These are phyloP conservation scores for Zopfia rhizophila DNA, from an alignment of 2,329 filamentous ascomycete species.

Conservation along the genomic window DNA sequence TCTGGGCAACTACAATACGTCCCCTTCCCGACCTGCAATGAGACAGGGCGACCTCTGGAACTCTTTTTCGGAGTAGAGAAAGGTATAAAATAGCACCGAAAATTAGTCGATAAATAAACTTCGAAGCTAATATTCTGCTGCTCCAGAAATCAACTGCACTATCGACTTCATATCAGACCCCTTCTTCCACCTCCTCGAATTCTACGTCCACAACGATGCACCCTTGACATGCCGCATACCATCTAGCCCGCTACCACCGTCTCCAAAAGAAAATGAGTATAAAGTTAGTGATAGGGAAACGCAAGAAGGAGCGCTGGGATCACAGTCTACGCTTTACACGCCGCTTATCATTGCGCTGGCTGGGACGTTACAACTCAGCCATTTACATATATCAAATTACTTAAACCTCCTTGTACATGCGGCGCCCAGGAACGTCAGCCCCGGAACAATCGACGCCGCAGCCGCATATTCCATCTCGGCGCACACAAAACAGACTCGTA, in stretches of 20 bases:
- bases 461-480: slow-evolving; percentile 87
- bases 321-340: slow-evolving; percentile 65
- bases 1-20: slow-evolving; percentile 89
- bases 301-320: slow-evolving; percentile 48
- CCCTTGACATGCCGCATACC: slow-evolving; percentile 92
- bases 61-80: slow-evolving; percentile 84
- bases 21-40: slow-evolving; percentile 89
- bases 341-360: slow-evolving; percentile 89
- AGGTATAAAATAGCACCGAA: slow-evolving; percentile 45
- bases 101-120: too few species aligned
- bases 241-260: slow-evolving; percentile 70
- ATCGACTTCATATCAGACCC: slow-evolving; percentile 79
- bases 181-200: slow-evolving; percentile 91
- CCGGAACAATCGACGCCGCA: slow-evolving; percentile 85
- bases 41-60: slow-evolving; percentile 83
- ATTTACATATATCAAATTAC: slow-evolving; percentile 89
- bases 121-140: not conserved
- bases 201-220: slow-evolving; percentile 97
- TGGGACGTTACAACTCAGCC: slow-evolving; percentile 86
- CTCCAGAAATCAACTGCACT: slow-evolving; percentile 80
- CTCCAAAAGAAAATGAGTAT: slow-evolving; percentile 45
- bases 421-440: slow-evolving; percentile 62
- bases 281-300: slow-evolving; percentile 51
- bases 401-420: slow-evolving; percentile 88
- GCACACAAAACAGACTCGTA: slow-evolving; percentile 64